Evolutionary conservation across 1,284 basidiomycete genomes (phyloP).

Genomic region (Pyrrhoderma lamaoense): DNA sequence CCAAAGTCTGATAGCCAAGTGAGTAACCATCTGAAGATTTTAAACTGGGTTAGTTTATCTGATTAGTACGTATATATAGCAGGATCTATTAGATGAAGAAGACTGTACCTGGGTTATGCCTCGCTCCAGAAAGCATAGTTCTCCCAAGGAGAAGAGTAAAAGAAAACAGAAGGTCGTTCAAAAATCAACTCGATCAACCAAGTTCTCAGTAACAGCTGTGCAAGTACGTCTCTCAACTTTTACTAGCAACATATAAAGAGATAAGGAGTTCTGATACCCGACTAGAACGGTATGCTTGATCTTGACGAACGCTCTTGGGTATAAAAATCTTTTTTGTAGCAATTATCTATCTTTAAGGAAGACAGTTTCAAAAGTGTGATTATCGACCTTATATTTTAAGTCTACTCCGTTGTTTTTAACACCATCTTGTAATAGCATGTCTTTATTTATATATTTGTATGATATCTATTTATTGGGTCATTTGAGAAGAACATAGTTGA

Average conservation of each 20-base stretch:
- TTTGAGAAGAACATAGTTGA: too few relatives aligned
- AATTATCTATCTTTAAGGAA: too few relatives aligned
- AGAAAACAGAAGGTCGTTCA: not conserved
- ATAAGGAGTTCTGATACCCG: not conserved
- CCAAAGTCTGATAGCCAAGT: slow-evolving; percentile 3
- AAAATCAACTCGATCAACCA: not conserved
- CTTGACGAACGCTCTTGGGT: slow-evolving; percentile 27
- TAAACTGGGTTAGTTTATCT: too few relatives aligned
- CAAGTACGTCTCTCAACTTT: not conserved
- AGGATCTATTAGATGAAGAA: slow-evolving; percentile 22
- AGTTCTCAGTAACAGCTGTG: not conserved
- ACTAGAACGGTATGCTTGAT: slow-evolving; percentile 25
- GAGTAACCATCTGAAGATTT: too few relatives aligned
- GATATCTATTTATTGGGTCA: too few relatives aligned
- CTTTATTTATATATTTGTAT: too few relatives aligned
- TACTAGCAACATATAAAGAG: not conserved
- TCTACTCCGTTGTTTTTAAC: too few relatives aligned
- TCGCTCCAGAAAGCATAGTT: not conserved
- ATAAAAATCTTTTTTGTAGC: too few relatives aligned
- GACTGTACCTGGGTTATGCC: slow-evolving; percentile 23
- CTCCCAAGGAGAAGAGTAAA: not conserved
- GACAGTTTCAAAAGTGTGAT: too few relatives aligned
- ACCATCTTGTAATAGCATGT: too few relatives aligned
- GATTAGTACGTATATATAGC: not conserved
- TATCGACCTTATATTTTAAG: too few relatives aligned